Percentiles rank a stretch among this genome's conserved stretches.
These are phyloP conservation scores for Asparagopsis taxiformis DNA, from an alignment of 31 red algal genomes.

Conservation along the genomic window DNA sequence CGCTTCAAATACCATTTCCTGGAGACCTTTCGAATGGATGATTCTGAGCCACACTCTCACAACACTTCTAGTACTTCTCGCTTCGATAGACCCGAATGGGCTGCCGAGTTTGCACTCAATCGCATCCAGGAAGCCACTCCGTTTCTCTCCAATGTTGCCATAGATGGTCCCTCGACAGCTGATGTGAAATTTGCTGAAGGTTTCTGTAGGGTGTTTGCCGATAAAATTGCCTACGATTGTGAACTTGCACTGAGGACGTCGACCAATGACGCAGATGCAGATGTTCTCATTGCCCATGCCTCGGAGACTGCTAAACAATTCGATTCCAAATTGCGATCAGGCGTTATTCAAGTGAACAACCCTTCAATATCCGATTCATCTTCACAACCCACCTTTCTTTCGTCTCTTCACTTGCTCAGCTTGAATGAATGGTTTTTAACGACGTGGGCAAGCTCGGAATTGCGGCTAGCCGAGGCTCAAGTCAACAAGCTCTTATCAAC, in stretches of 20 bases:
- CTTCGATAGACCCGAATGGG: constrained; percentile 79
- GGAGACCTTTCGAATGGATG: constrained; percentile 24
- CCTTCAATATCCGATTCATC: neutral
- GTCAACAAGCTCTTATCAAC: constrained; percentile 14
- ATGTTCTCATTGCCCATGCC: constrained; percentile 56
- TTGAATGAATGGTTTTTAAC: constrained; percentile 60
- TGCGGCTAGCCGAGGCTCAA: constrained; percentile 41
- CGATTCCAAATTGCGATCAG: constrained; percentile 47
- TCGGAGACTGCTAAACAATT: constrained; percentile 59
- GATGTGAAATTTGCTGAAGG: constrained; percentile 76
- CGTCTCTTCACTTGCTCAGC: constrained; percentile 45
- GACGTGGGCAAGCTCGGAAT: constrained; percentile 59
- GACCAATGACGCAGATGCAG: constrained; percentile 58
- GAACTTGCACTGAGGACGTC: constrained; percentile 47
- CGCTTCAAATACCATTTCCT: constrained; percentile 80
- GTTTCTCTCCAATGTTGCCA: constrained; percentile 43
- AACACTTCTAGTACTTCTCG: constrained; percentile 30
- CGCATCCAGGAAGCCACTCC: constrained; percentile 71
- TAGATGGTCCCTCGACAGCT: constrained; percentile 46
- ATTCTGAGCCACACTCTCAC: neutral
- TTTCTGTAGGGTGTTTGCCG: constrained; percentile 71
- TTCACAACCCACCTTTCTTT: constrained; percentile 30
- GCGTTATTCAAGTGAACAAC: constrained; percentile 24
- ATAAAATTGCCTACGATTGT: constrained; percentile 70
- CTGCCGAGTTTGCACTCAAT: constrained; percentile 74